Evolutionary conservation across 2,329 filamentous ascomycete species (phyloP), one percentile per base, ranked within the genome.

Genomic region (Aspergillus fumigatus): DNA sequence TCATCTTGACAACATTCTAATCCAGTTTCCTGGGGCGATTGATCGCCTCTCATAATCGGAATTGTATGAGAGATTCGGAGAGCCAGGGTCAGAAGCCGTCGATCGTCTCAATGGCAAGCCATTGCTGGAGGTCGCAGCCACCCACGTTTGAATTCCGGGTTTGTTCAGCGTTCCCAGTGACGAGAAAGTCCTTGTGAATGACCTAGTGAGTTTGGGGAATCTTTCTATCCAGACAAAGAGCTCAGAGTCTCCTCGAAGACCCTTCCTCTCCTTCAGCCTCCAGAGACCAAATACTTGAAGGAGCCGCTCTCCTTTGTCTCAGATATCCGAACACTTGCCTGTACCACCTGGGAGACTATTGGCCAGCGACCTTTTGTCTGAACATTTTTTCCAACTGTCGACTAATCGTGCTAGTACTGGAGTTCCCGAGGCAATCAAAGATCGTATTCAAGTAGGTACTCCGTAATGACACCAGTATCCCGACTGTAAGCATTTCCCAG

Each of bases 271-370:
- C 59, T 72, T 26, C 65, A 65, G 3, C 69, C 71, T 21, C 75
- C 73, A 0, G 73, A 76, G 57, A 63, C 66, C 8, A 55, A 61
- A 17, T 77, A 76, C 50, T 69, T 69, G 6, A 56, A 57, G 14
- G 64, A 48, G 4, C 68, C 73, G 1, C 70, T 77, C 14, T 68
- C 70, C 7, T 72, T 72, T 51, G 14, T 65, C 7, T 72, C 70
- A 1, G 72, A 77, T 50, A 71, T 75, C 17, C 76, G 71, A 73
- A 74, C 67, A 32, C 66, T 77, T 23, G 69, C 66, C 1, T 77
- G 73, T 57, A 62, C 64, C 0, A 71, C 76, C 26, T 77, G 68
- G 60, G 70, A 67, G 29, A 63, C 76, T n/a, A 53, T 77, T 27
- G 68, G 64, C 14, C 59, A 65, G 21, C 60, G 64, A 27, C 56